Evolutionary conservation across 108 stramenopile genomes (phyloP).

Genomic region (Cyclotella sp.): DNA sequence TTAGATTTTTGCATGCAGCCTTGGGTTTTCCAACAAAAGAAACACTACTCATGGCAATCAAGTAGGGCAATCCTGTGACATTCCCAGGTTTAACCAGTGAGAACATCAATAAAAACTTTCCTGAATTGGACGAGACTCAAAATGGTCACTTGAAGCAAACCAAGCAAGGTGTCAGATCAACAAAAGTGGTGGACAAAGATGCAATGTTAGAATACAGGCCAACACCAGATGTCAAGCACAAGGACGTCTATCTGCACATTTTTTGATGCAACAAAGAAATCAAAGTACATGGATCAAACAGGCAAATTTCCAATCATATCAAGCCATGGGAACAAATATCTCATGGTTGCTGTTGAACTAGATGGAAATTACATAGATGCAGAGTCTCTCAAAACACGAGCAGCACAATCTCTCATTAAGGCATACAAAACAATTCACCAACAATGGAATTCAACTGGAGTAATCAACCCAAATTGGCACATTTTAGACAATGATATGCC

Average conservation of each 20-base stretch:
- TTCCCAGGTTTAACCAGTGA: not conserved
- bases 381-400: constrained; percentile 13
- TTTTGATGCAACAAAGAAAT: not conserved
- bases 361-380: constrained; percentile 8
- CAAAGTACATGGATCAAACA: constrained; percentile 15
- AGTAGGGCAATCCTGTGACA: not conserved
- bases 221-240: not conserved
- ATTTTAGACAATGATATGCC: not conserved
- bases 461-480: constrained; percentile 3
- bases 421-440: constrained; percentile 6
- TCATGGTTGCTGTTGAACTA: not conserved
- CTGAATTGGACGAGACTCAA: not conserved
- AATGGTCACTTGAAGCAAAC: constrained; percentile 50
- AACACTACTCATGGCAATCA: not conserved
- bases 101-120: not conserved
- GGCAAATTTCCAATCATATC: constrained; percentile 13
- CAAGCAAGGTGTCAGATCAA: constrained; percentile 14
- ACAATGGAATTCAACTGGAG: not conserved
- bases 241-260: not conserved
- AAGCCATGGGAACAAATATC: constrained; percentile 13
- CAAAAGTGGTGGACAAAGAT: not conserved
- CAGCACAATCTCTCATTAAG: not conserved
- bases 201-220: not conserved
- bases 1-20: not conserved
- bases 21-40: not conserved